Evolutionary conservation across 2,329 filamentous ascomycete genomes (phyloP), one percentile per base, ranked within the genome.

Genomic region (Tolypocladium album): DNA sequence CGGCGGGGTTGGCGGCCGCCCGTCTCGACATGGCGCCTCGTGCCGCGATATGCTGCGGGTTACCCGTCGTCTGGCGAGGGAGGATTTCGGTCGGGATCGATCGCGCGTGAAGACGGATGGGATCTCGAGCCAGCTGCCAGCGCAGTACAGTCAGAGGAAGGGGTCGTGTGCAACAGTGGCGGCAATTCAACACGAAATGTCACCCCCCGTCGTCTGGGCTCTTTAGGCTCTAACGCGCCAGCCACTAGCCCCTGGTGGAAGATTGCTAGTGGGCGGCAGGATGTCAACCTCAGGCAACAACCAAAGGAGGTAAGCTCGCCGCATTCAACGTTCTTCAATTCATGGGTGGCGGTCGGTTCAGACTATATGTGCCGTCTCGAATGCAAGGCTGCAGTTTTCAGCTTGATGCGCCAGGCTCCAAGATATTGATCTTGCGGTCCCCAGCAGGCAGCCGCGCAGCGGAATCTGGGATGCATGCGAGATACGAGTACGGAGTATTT

Each of bases 21-120:
- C 90, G 85, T 79, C 90, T 84, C 69, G 90, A 94, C 90, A 95
- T 95, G 65, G 67, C 76, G 31, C 31, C 31, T 36, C 31, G 31
- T 55, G 20, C 20, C 50, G 50, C 9, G n/a, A 20, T 22, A 6
- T 36, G 50, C 50, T 34, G 50, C 31, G 31, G 50, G 20, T 38
- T 20, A 3, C 50, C 9, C 12, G n/a, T 55, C 50, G 50, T 53
- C 20, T 53, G 31, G 50, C 9, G 50, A 55, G 31, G 50, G 34
- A 36, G 27, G 11, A 38, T 15, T 43, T n/a, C 50, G 20, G 20
- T 55, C 50, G 50, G 11, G 6, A 15, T 13, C 12, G 50, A 53
- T 9, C 36, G 50, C 31, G 50, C 9, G 3, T 20, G 50, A 15
- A 20, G 31, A 15, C 11, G 31, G 20, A 4, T 22, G 7, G 31